Conservation (phyloP, 1,284 basidiomycete species). For the Heterobasidion occidentale region DNA sequence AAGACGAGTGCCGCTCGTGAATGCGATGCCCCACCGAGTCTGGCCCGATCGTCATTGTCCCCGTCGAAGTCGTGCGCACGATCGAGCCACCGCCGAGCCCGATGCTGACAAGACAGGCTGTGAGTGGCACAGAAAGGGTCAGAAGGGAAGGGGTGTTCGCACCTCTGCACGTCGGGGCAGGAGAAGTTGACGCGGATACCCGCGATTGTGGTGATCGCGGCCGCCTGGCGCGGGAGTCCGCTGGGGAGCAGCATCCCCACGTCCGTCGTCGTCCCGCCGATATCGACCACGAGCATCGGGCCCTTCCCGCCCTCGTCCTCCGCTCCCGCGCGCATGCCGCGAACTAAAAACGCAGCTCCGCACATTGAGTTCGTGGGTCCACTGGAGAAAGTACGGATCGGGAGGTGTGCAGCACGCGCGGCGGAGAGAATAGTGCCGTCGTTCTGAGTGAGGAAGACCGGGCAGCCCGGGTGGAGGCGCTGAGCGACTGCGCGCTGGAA, state of each 20-base stretch:
- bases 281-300: constrained; percentile 46
- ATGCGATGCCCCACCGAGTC: constrained; percentile 51
- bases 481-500: constrained; percentile 39
- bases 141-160: background rate
- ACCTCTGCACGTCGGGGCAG: constrained; percentile 34
- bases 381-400: constrained; percentile 54
- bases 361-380: constrained; percentile 59
- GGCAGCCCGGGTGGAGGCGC: constrained; percentile 37
- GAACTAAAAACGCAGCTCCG: constrained; percentile 41
- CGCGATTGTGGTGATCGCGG: constrained; percentile 36
- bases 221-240: constrained; percentile 44
- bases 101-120: constrained; percentile 21
- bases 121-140: background rate
- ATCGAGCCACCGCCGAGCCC: constrained; percentile 51
- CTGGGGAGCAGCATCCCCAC: constrained; percentile 42
- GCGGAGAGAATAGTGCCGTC: constrained; percentile 51
- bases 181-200: constrained; percentile 37
- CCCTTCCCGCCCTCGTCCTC: constrained; percentile 24
- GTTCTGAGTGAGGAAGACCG: constrained; percentile 51
- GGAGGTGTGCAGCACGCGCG: constrained; percentile 42
- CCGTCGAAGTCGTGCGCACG: constrained; percentile 14
- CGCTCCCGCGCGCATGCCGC: constrained; percentile 20
- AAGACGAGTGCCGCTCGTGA: constrained; percentile 39
- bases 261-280: constrained; percentile 51
- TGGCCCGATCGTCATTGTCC: constrained; percentile 39